A percentile compares a stretch with the other conserved stretches of the same genome.
Conservation (phyloP, 2,329 filamentous ascomycete species). For the Cladosporium sp. region DNA sequence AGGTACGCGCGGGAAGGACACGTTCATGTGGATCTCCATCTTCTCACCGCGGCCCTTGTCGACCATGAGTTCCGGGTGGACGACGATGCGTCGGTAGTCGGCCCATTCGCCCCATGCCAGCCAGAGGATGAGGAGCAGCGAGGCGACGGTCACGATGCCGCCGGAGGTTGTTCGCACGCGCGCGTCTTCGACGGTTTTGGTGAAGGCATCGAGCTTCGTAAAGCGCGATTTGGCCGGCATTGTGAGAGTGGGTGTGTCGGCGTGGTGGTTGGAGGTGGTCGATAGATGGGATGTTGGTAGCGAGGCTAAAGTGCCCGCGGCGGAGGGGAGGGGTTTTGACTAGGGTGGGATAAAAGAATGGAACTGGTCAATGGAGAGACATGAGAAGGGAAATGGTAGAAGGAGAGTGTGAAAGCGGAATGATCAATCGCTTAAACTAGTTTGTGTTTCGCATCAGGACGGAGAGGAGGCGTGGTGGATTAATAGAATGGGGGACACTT, state of each 20-base stretch:
- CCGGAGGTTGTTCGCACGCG: conserved; percentile 62
- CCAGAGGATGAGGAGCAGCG: conserved; percentile 81
- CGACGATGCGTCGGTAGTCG: conserved; percentile 80
- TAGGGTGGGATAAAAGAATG: conserved; percentile 2
- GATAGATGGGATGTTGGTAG: background rate
- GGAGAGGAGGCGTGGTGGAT: too few species aligned
- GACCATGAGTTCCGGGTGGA: conserved; percentile 89
- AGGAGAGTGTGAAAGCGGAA: background rate
- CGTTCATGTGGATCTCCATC: conserved; percentile 98
- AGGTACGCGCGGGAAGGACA: conserved; percentile 89
- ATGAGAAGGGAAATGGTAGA: background rate
- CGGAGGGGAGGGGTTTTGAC: background rate
- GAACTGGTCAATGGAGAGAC: conserved; percentile 3
- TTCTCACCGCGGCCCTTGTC: conserved; percentile 97
- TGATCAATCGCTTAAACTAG: too few species aligned
- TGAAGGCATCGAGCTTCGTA: conserved; percentile 95
- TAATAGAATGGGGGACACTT: too few species aligned
- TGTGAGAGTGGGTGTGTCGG: background rate
- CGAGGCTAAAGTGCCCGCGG: background rate
- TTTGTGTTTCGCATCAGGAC: too few species aligned
- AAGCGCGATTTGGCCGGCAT: conserved; percentile 95
- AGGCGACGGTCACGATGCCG: conserved; percentile 59
- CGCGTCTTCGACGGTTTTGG: conserved; percentile 98
- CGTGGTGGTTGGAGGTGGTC: background rate
- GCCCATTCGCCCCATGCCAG: conserved; percentile 93